A percentile compares a stretch with the other conserved stretches of the same genome.
phyloP scores from a whole-genome alignment of 768 basidiomycete genomes.

The Lactarius sp. region DNA sequence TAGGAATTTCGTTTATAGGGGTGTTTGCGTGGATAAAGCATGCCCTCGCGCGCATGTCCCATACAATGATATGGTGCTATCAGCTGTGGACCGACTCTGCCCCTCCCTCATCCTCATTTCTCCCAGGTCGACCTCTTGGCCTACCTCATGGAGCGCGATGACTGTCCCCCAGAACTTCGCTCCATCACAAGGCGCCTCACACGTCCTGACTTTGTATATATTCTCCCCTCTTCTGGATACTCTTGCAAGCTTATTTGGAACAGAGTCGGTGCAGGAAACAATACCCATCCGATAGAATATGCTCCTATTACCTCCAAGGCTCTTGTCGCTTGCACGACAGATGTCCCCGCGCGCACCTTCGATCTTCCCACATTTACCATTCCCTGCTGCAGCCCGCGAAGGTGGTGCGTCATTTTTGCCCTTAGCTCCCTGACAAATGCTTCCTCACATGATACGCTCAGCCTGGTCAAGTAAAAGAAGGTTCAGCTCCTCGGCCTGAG shows the following conservation, averaged over 20 bases:
- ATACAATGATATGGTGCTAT: constrained; percentile 2
- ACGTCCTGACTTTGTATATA: background rate
- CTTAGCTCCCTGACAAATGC: too few species aligned
- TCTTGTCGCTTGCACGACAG: background rate
- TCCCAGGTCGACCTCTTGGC: background rate
- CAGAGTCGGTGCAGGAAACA: background rate
- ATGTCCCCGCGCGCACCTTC: constrained; percentile 1
- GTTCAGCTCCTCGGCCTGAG: background rate
- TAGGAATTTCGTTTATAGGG: constrained; percentile 8
- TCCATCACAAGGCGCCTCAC: background rate
- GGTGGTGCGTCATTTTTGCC: background rate
- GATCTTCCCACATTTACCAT: background rate
- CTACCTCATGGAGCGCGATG: background rate
- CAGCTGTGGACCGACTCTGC: background rate
- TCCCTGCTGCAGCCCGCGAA: background rate
- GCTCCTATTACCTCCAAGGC: background rate
- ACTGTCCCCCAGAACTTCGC: constrained; percentile 5
- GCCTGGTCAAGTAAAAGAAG: background rate
- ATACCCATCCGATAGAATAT: background rate
- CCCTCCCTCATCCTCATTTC: background rate
- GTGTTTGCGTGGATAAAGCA: background rate
- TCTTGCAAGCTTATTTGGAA: background rate
- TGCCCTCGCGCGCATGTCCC: constrained; percentile 12
- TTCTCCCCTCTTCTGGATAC: background rate
- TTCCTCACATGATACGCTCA: background rate